These are phyloP conservation scores for Mycena haematopus DNA, from an alignment of 768 basidiomycete genomes.

Conservation along the genomic window DNA sequence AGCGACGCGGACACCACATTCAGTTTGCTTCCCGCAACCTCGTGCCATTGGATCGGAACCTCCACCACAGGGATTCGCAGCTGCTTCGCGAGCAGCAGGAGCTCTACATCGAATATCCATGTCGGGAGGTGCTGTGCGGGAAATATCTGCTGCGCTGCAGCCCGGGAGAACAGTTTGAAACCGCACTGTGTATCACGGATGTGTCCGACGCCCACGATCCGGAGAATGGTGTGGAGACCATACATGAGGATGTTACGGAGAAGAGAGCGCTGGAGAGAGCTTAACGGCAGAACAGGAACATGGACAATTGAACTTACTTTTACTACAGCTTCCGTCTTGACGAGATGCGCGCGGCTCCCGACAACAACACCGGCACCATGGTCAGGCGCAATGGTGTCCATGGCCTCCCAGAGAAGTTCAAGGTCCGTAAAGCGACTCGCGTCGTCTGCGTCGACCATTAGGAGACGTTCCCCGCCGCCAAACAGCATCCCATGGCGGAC, in stretches of 20 bases:
- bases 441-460: conserved; percentile 96
- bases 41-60: conserved; percentile 92
- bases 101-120: conserved; percentile 98
- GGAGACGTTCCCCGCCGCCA: conserved; percentile 73
- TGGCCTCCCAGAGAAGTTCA: conserved; percentile 74
- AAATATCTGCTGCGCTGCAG: conserved; percentile 83
- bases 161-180: conserved; percentile 93
- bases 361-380: conserved; percentile 71
- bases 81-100: conserved; percentile 84
- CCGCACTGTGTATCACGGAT: conserved; percentile 97
- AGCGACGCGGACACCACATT: conserved; percentile 83
- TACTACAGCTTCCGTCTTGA: conserved; percentile 91
- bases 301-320: conserved; percentile 60
- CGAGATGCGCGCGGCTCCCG: conserved; percentile 92
- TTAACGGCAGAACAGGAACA: conserved; percentile 1
- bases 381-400: conserved; percentile 65
- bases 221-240: conserved; percentile 87
- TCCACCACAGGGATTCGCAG: conserved; percentile 81
- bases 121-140: conserved; percentile 85
- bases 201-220: conserved; percentile 87
- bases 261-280: conserved; percentile 78
- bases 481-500: conserved; percentile 92
- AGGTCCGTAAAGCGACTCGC: conserved; percentile 89
- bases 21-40: conserved; percentile 92
- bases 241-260: conserved; percentile 95